Percentiles rank a stretch among this genome's conserved stretches.
Conservation (phyloP, 2,329 filamentous ascomycete species). For the Fusarium torulosum region DNA sequence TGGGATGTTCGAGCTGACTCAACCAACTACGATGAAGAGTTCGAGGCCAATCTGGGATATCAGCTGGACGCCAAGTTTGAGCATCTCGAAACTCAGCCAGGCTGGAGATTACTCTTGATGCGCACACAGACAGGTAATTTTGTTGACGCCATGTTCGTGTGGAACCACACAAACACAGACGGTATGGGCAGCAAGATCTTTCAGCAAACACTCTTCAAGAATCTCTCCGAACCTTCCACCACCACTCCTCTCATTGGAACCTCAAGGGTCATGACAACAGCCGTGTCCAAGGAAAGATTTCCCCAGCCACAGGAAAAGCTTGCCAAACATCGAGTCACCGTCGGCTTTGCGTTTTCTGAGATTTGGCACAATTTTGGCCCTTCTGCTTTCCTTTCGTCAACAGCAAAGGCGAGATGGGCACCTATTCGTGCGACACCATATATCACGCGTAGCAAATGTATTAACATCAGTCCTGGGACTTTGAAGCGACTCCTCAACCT, state of each 20-base stretch:
- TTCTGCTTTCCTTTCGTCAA: background rate
- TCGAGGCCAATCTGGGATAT: conserved; percentile 7
- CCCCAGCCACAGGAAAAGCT: conserved; percentile 17
- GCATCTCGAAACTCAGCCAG: background rate
- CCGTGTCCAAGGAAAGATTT: background rate
- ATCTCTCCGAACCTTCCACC: background rate
- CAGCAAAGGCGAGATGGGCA: conserved; percentile 1
- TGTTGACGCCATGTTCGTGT: conserved; percentile 14
- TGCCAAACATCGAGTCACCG: conserved; percentile 8
- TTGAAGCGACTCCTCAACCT: background rate
- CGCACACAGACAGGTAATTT: background rate
- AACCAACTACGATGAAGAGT: background rate
- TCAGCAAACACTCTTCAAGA: background rate
- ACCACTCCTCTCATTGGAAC: background rate
- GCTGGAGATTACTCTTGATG: conserved; percentile 14
- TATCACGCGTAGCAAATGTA: background rate
- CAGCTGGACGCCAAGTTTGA: conserved; percentile 17
- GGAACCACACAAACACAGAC: conserved; percentile 1
- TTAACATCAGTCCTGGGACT: accelerated
- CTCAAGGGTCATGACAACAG: background rate
- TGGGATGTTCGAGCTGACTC: background rate
- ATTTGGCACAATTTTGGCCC: conserved; percentile 12
- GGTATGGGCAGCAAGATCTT: conserved; percentile 15
- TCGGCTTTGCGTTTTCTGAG: background rate
- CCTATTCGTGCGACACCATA: background rate